Evolutionary conservation across 805 yeast species (phyloP).

Genomic region (Myxozyma lipomycoides): DNA sequence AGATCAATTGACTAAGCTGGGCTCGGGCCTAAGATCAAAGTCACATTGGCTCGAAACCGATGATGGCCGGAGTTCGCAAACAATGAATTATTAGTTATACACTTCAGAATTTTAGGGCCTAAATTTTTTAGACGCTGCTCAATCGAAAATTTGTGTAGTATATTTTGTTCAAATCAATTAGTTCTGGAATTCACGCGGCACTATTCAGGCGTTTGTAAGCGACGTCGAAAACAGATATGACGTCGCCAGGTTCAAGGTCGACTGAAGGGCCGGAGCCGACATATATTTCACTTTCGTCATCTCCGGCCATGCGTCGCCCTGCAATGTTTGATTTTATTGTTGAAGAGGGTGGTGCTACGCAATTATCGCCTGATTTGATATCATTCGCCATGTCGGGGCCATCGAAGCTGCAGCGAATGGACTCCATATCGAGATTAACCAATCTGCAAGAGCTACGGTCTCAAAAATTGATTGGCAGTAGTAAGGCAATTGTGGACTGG

Average conservation of each 20-base stretch:
- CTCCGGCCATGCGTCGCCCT: conserved; percentile 24
- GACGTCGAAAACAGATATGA: conserved; percentile 2
- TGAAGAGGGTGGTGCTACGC: conserved; percentile 18
- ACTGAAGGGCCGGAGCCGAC: conserved; percentile 1
- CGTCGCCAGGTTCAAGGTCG: conserved; percentile 11
- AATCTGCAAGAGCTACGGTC: conserved; percentile 45
- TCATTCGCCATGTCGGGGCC: conserved; percentile 27
- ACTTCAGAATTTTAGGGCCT: no score
- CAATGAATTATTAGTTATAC: no score
- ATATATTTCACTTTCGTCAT: conserved; percentile 22
- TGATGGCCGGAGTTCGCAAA: no score
- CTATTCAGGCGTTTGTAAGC: no score
- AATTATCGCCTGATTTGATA: conserved; percentile 21
- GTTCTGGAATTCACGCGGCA: no score
- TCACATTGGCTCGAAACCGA: no score
- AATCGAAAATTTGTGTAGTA: no score
- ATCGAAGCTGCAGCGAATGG: conserved; percentile 23
- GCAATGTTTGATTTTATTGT: conserved; percentile 23
- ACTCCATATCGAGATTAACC: conserved; percentile 27
- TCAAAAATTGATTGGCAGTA: conserved; percentile 44
- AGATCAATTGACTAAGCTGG: no score
- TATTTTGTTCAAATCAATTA: no score
- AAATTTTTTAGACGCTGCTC: no score
- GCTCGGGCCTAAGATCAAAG: no score
- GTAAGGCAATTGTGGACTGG: conserved; percentile 46